Base-by-base conservation (phyloP, 805 yeast species). In the Candida khao-thaluensis region DNA sequence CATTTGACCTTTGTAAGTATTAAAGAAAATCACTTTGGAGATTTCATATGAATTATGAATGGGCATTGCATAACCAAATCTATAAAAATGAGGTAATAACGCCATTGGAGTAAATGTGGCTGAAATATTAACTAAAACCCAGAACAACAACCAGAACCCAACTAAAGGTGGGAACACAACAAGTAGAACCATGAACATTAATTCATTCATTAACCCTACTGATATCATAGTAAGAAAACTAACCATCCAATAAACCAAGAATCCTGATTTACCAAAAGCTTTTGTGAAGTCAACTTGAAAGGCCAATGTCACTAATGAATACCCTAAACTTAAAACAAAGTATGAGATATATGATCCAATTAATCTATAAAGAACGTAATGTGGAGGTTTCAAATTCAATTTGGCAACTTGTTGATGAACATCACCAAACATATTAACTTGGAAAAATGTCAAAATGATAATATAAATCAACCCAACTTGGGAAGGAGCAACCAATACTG, bases 401-500 rank as follows among this genome's bases (percentile, higher is more conserved):
- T 66, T 64, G 0, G 79, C 74, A 31, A 81, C 68, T 7, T 60
- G 55, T 38, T 60, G 64, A 53, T 85, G 83, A 12, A 81, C 50
- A 16, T 73, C 74, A 9, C 60, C 61, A 53, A 80, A 81, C 65
- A 84, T 74, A 58, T 69, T 74, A 50, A 82, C 72, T 49, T 80
- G 82, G 72, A 86, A 82, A 55, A 86, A 83, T 3, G 91, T 78
- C 41, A 84, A 57, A 54, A 85, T 79, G 50, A 85, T 72, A 54
- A 83, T 66, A 54, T 79, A 85, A 56, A 85, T 81, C 47, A 83
- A 69, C 37, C 93, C 93, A 43, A 85, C 81, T 56, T 84, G 91
- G 4, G 79, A 58, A 4, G 90, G 88, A 0, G 89, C 89, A 30
- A 72, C 49, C 10, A 80, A 53, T 4, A 76, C 78, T 2, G 75